Percentiles rank a stretch among this genome's conserved stretches.
Conservation (phyloP, 306 rosid genomes). For the Trifolium subterraneum region DNA sequence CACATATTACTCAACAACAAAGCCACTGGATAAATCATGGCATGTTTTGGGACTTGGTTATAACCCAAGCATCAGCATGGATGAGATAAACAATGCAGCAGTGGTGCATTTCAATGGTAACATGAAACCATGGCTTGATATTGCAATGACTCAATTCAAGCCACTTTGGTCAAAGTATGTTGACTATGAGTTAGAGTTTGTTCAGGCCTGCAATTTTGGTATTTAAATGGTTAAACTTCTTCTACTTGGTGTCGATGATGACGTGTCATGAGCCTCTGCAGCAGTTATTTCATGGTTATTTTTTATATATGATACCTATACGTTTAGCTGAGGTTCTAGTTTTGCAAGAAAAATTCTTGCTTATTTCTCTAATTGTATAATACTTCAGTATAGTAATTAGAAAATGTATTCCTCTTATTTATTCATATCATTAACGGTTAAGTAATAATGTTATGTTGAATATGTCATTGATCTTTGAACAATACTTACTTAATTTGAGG, state of each 20-base stretch:
- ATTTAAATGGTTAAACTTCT: conserved; percentile 46
- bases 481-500: conserved; percentile 19
- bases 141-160: conserved; percentile 79
- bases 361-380: conserved; percentile 58
- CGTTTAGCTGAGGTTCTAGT: conserved; percentile 45
- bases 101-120: conserved; percentile 91
- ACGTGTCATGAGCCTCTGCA: conserved; percentile 38
- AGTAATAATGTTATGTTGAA: conserved; percentile 44
- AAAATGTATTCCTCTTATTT: conserved; percentile 40
- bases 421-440: conserved; percentile 44
- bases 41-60: conserved; percentile 91
- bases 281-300: conserved; percentile 33
- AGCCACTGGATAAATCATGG: conserved; percentile 89
- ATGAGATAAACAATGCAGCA: conserved; percentile 78
- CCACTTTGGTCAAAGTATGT: conserved; percentile 90
- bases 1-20: conserved; percentile 77
- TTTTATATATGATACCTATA: conserved; percentile 45
- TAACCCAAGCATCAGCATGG: conserved; percentile 86
- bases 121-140: conserved; percentile 94
- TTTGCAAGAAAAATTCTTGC: conserved; percentile 49
- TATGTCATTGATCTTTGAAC: conserved; percentile 32
- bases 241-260: conserved; percentile 38
- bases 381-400: conserved; percentile 53
- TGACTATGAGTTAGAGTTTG: conserved; percentile 73
- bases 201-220: conserved; percentile 90